phyloP scores from a whole-genome alignment of 78 protist species.

The Dictyostelium firmibasis region DNA sequence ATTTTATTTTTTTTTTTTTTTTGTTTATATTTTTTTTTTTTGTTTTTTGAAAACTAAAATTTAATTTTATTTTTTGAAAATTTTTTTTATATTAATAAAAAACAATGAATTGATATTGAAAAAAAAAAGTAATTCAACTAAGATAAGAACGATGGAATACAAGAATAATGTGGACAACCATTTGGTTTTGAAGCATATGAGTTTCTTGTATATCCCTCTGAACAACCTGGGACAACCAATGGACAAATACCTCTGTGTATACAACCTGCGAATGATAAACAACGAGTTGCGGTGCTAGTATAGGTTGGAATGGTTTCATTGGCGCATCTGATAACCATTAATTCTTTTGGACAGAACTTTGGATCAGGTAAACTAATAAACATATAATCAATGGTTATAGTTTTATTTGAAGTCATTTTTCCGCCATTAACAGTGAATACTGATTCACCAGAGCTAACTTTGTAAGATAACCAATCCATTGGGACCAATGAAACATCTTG shows the following conservation, averaged over 20 bases:
- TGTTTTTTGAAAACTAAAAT: too few relatives aligned
- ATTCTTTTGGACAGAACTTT: not conserved
- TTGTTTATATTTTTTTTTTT: too few relatives aligned
- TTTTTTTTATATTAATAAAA: too few relatives aligned
- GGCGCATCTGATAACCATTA: not conserved
- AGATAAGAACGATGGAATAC: constrained; percentile 31
- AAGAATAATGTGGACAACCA: constrained; percentile 6
- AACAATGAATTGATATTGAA: not conserved
- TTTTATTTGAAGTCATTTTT: not conserved
- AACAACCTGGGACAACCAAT: not conserved
- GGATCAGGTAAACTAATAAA: constrained; percentile 1
- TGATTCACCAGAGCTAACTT: not conserved
- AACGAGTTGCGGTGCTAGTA: not conserved
- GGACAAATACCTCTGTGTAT: constrained; percentile 7
- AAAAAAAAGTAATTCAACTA: too few relatives aligned
- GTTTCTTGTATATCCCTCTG: not conserved
- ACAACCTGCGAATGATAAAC: not conserved
- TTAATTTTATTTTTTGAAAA: too few relatives aligned
- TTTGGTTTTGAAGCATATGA: not conserved
- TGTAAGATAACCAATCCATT: not conserved
- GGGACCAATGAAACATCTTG: not conserved
- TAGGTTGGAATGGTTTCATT: not conserved
- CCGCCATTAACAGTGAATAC: not conserved
- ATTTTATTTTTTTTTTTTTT: too few relatives aligned
- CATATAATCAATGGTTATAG: not conserved